A percentile compares a stretch with the other conserved stretches of the same genome.
Conservation (phyloP, 2,329 filamentous ascomycete species). For the Colletotrichum spaethianum region DNA sequence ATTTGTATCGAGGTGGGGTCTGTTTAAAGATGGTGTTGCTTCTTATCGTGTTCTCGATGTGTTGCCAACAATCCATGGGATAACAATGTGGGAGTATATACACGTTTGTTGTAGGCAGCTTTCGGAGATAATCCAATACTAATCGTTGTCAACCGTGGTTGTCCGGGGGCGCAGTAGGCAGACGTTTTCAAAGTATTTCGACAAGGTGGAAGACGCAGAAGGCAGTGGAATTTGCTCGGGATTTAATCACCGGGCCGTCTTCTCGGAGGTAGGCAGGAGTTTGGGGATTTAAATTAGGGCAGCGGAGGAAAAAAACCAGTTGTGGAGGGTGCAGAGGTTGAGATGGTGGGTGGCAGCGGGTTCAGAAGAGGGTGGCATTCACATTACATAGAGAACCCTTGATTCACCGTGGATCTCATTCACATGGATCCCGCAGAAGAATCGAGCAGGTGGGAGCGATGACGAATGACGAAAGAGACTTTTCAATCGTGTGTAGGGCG, state of each 20-base stretch:
- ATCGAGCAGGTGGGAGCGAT: slow-evolving; percentile 12
- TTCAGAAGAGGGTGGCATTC: slow-evolving; percentile 30
- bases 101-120: background rate
- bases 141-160: background rate
- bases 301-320: slow-evolving; percentile 25
- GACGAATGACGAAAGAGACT: slow-evolving; percentile 39
- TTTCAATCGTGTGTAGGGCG: slow-evolving; percentile 34
- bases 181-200: background rate
- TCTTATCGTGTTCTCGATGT: slow-evolving; percentile 3
- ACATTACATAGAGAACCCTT: slow-evolving; percentile 19
- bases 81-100: background rate
- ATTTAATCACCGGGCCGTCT: slow-evolving; percentile 1
- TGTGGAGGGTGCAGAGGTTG: slow-evolving; percentile 26
- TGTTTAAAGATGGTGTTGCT: slow-evolving; percentile 17
- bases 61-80: slow-evolving; percentile 24
- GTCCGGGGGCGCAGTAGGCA: background rate
- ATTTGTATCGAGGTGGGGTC: slow-evolving; percentile 10
- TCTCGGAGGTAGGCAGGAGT: slow-evolving; percentile 28
- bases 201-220: background rate
- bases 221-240: background rate
- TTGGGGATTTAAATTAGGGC: slow-evolving; percentile 36
- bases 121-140: background rate
- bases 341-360: slow-evolving; percentile 30
- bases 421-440: slow-evolving; percentile 16
- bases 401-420: slow-evolving; percentile 26